A percentile compares a stretch with the other conserved stretches of the same genome.
phyloP scores from a whole-genome alignment of 2,329 filamentous ascomycete genomes.

The Lasiodiplodia citricola region DNA sequence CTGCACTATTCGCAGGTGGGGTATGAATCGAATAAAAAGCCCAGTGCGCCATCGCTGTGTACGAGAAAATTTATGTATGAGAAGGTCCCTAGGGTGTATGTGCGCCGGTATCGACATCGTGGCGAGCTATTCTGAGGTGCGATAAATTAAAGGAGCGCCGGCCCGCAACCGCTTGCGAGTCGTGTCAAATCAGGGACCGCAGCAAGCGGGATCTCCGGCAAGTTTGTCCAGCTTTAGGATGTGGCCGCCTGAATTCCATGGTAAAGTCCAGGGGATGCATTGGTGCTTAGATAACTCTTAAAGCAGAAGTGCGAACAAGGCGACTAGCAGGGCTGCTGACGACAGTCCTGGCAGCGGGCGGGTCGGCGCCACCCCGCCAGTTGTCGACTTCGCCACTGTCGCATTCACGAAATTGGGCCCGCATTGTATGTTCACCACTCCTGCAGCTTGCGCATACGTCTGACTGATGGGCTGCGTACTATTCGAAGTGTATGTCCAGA shows the following conservation, averaged over 20 bases:
- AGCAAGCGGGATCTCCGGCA: conserved; percentile 6
- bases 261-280: no score
- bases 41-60: conserved; percentile 18
- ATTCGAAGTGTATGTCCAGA: conserved; percentile 70
- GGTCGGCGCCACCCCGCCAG: conserved; percentile 5
- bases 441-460: conserved; percentile 74
- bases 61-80: conserved; percentile 17
- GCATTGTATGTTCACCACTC: conserved; percentile 71
- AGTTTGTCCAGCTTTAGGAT: conserved; percentile 8
- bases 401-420: conserved; percentile 61
- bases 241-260: not conserved
- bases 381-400: conserved; percentile 51
- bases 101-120: conserved; percentile 18
- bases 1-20: conserved; percentile 2
- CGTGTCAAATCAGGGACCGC: conserved; percentile 9
- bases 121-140: conserved; percentile 14
- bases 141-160: conserved; percentile 20
- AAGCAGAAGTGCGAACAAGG: conserved; percentile 10
- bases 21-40: conserved; percentile 20
- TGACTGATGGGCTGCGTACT: conserved; percentile 68
- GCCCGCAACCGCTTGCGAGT: conserved; percentile 10
- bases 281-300: not conserved
- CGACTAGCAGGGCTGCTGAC: conserved; percentile 14
- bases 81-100: not conserved
- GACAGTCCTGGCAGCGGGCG: conserved; percentile 7